Base-by-base conservation (phyloP, 345 rosid species). In the Dipteronia sinensis region DNA sequence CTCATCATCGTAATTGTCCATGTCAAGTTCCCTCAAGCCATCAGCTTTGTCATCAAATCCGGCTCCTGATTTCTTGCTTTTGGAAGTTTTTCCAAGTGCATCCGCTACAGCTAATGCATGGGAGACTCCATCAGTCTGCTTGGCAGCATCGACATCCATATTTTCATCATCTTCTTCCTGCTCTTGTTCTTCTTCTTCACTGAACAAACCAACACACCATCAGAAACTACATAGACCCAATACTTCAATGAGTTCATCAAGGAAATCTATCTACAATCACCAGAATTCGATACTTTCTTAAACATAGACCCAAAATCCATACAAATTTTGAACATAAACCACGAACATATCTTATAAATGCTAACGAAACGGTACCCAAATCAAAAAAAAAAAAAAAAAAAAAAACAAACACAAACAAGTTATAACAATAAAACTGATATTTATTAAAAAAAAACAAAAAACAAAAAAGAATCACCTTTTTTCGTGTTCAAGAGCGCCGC, bases 1-100 rank as follows among this genome's bases (percentile, higher is more conserved):
- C 81, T 96, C 97, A 46, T 94, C 97, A 63, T 96, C 94, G 46
- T 96, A 96, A 81, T 88, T 77, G 56, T 94, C 98, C 98, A 96
- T 90, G 80, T 94, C 88, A 61, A 96, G 97, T 76, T 92, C 98
- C 83, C 83, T 85, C 78, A 96, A 74, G 6, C 88, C 98, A 75
- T 87, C 90, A 63, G 90, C 69, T 25, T 93, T 84, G 51, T 89
- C 92, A 66, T 88, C 95, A 53, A 91, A 71, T 67, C 81, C 87
- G 72, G 78, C 73, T 13, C 81, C 78, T 44, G 83, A 82, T n/a
- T 51, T 82, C 73, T 85, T 85, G 76, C 66, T 81, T 51, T 85
- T 88, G 29, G 93, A 81, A 65, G 89, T 61, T 80, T 83, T 87
- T 1, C 94, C 93, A 76, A 92, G 89, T 20, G 93, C 92, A 47